Base-by-base conservation (phyloP, 176 grass and related monocot genomes). In the Coix lacrymajobi region DNA sequence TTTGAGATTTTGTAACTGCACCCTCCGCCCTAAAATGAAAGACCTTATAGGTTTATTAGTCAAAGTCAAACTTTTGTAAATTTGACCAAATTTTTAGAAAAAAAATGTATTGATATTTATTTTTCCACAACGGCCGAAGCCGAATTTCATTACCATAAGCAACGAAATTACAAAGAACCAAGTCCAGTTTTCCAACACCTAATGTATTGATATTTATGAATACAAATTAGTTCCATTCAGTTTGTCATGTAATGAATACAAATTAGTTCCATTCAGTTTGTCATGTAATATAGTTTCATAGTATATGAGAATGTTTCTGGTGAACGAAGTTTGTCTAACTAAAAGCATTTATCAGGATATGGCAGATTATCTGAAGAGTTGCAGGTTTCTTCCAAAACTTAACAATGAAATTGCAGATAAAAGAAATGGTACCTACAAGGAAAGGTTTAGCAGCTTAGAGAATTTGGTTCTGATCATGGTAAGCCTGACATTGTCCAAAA, bases 381-480 rank as follows among this genome's bases (percentile, higher is more conserved):
- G 95, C 82, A 94, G 76, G 62, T 98, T 98, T 85, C 95, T 98
- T 82, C 95, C 95, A 32, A 95, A 85, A 85, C 90, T 98, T 37
- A 98, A 98, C 75, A 98, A 98, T 77, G 95, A 98, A 85, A 85
- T 94, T 56, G 58, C 84, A n/a, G 52, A 39, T 67, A 31, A 91
- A 85, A 92, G 88, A 83, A 95, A 98, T 87, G 84, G 88, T 51
- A 95, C 92, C 20, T 95, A 95, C 84, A 98, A 94, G 87, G 95
- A 98, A 91, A 88, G 95, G 56, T 92, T 98, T 73, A 87, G 86
- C 82, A 89, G 88, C 84, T 79, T 98, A 63, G 54, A 98, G 78
- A 98, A 92, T 86, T 88, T 98, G 85, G 90, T 98, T n/a, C 48
- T 98, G 71, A 95, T 98, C 49, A 95, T 95, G 92, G 95, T 94